Evolutionary conservation across 2,329 filamentous ascomycete genomes (phyloP).

Genomic region (Beauveria bassiana): DNA sequence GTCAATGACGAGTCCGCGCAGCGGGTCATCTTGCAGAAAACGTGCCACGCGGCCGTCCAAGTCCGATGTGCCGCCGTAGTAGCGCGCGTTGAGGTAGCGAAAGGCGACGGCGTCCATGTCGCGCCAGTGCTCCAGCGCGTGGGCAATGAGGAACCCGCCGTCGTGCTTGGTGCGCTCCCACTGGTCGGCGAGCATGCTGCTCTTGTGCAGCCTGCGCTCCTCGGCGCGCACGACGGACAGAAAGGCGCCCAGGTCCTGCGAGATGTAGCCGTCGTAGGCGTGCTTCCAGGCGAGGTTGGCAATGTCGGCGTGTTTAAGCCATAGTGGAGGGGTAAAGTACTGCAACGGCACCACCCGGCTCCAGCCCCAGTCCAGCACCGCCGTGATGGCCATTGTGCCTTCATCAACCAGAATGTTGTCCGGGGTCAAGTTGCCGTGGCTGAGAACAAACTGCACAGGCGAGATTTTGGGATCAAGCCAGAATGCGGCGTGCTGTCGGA

Average conservation of each 20-base stretch:
- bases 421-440: conserved; percentile 19
- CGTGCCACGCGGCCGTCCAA: not conserved
- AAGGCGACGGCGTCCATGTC: conserved; percentile 10
- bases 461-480: conserved; percentile 12
- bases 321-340: conserved; percentile 15
- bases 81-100: conserved; percentile 20
- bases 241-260: not conserved
- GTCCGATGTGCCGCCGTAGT: conserved; percentile 5
- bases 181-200: not conserved
- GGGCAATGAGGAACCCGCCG: conserved; percentile 8
- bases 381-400: conserved; percentile 7
- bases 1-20: not conserved
- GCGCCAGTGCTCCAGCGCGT: conserved; percentile 9
- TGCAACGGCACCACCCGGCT: conserved; percentile 16
- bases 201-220: not conserved
- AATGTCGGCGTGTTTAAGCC: not conserved
- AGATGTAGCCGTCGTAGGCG: conserved; percentile 1
- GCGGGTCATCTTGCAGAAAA: not conserved
- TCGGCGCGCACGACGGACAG: not conserved
- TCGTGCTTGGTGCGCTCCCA: conserved; percentile 10
- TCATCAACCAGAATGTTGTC: conserved; percentile 18
- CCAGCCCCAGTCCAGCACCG: conserved; percentile 18
- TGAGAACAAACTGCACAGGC: conserved; percentile 18
- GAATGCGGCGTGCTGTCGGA: conserved; percentile 12
- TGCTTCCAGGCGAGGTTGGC: not conserved